These are phyloP conservation scores for Prunus campanulata DNA, from an alignment of 306 rosid species.

Conservation along the genomic window DNA sequence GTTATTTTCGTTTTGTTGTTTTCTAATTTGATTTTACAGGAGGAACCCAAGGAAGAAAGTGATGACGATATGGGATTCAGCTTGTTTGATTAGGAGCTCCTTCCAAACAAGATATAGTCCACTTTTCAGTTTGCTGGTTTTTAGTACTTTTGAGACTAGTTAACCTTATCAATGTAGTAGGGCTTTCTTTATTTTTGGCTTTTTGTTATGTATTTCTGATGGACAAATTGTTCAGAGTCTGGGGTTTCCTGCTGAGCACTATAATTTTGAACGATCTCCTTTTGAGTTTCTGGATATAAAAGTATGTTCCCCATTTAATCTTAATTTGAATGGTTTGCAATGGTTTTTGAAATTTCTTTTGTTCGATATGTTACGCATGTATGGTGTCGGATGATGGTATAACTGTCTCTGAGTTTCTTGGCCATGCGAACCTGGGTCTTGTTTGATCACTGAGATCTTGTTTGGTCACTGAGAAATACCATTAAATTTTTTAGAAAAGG, in stretches of 20 bases:
- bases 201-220: conserved; percentile 4
- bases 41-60: conserved; percentile 70
- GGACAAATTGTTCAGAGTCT: background rate
- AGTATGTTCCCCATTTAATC: background rate
- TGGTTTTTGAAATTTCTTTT: background rate
- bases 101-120: background rate
- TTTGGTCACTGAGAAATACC: no score
- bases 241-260: background rate
- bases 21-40: conserved; percentile 36
- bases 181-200: background rate
- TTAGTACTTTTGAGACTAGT: background rate
- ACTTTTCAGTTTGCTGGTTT: background rate
- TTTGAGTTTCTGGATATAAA: conserved; percentile 6
- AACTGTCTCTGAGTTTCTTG: background rate
- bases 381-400: background rate
- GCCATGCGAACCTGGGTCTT: background rate
- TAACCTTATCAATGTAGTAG: background rate
- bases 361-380: background rate
- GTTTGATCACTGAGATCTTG: no score
- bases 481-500: no score
- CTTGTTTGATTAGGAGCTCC: conserved; percentile 55
- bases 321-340: background rate
- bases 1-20: background rate
- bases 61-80: conserved; percentile 75
- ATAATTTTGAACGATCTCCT: conserved; percentile 14